Conservation (phyloP, 2,329 filamentous ascomycete species). For the Rhynchosporium secalis region DNA sequence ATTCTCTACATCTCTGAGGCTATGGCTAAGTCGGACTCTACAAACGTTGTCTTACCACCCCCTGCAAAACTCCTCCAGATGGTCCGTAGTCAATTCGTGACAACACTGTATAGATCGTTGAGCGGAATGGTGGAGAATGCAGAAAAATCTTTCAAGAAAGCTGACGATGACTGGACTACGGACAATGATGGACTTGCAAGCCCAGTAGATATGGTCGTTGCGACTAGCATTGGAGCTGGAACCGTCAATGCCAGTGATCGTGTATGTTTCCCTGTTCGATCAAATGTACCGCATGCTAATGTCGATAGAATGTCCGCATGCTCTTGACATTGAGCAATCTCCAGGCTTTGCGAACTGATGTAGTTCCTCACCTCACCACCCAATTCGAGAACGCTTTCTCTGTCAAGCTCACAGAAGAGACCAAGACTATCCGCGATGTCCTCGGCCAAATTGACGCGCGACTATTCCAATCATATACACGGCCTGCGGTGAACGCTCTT, state of each 20-base stretch:
- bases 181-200: slow-evolving; percentile 39
- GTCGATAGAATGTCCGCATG: slow-evolving; percentile 79
- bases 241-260: slow-evolving; percentile 54
- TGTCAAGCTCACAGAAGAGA: slow-evolving; percentile 91
- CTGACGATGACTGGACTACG: slow-evolving; percentile 43
- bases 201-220: slow-evolving; percentile 37
- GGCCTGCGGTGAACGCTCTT: slow-evolving; percentile 69
- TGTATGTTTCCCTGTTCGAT: slow-evolving; percentile 42
- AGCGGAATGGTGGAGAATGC: slow-evolving; percentile 98
- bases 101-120: slow-evolving; percentile 88
- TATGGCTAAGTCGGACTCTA: slow-evolving; percentile 69
- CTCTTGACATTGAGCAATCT: slow-evolving; percentile 93
- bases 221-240: slow-evolving; percentile 47
- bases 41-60: slow-evolving; percentile 80
- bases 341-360: slow-evolving; percentile 74
- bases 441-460: slow-evolving; percentile 86
- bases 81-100: slow-evolving; percentile 89
- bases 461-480: slow-evolving; percentile 90
- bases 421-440: slow-evolving; percentile 87
- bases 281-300: slow-evolving; percentile 33
- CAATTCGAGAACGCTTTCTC: slow-evolving; percentile 94
- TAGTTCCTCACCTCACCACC: slow-evolving; percentile 84
- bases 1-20: slow-evolving; percentile 92
- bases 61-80: slow-evolving; percentile 85
- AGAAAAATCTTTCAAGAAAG: slow-evolving; percentile 67